A percentile compares a stretch with the other conserved stretches of the same genome.
Conservation (phyloP, 306 rosid species). For the Castanospermum australe region DNA sequence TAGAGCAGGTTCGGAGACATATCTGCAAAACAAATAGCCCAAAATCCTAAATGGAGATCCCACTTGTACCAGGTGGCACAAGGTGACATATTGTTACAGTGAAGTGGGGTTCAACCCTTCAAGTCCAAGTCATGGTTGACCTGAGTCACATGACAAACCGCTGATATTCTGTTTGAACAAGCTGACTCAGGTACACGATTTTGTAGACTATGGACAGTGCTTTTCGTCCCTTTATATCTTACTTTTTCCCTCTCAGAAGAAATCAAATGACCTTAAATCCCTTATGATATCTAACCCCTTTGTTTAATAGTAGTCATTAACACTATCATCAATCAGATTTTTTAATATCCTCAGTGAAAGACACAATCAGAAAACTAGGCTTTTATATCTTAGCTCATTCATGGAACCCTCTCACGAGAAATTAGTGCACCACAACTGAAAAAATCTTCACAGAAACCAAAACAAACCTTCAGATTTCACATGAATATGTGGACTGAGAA, state of each 20-base stretch:
- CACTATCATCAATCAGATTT: not conserved
- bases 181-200: conserved; percentile 36
- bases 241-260: not conserved
- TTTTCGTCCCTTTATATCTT: conserved; percentile 18
- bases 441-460: not conserved
- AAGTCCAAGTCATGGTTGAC: not conserved
- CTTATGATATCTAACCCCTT: not conserved
- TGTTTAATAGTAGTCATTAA: not conserved
- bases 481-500: not conserved
- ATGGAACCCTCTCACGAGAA: not conserved
- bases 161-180: conserved; percentile 15
- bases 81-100: not conserved
- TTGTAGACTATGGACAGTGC: not conserved
- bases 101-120: conserved; percentile 1
- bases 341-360: not conserved
- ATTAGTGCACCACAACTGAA: not conserved
- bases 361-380: not conserved
- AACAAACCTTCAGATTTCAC: not conserved
- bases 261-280: not conserved
- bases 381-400: not conserved
- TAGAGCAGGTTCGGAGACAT: not conserved
- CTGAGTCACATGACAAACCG: not conserved
- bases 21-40: conserved; percentile 3
- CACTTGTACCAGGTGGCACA: not conserved
- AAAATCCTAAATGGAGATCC: conserved; percentile 7